Base-by-base conservation (phyloP, 2,329 filamentous ascomycete genomes). In the Keithomyces neogunnii region DNA sequence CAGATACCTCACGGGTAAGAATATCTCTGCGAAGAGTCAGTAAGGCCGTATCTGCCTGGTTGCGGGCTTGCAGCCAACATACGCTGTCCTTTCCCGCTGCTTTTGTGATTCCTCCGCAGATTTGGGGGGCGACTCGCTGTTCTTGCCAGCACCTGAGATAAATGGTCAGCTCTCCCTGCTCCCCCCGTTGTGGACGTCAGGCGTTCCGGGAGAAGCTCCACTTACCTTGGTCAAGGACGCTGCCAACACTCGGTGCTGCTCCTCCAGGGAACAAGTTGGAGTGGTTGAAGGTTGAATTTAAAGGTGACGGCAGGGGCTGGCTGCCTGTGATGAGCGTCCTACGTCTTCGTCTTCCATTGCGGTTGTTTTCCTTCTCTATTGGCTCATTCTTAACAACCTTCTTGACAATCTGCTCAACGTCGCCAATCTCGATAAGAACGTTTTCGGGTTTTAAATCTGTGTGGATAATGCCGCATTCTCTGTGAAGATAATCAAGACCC, bases 401-500 rank as follows among this genome's bases (percentile, higher is more conserved):
- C 71, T 96, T 92, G 53, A 99, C 93, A 56, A 97, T 97, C 69
- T 97, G 89, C 74, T 99, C 93, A 47, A 99, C 93, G 62, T 99
- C 93, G 59, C 93, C 93, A 64, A 99, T 97, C 72, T 99, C 93
- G 66, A 99, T 97, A 58, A 99, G 77, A 33, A 99, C 93, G 65
- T 99, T 99, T 68, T 99, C 93, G 46, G 93, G 93, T 70, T 99
- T 96, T 60, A 97, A 73, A 66, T 96, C 92, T 54, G 93, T 97
- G 70, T 99, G 93, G 64, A 99, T 96, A 72, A 99, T 97, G 65
- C 93, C 93, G 70, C 93, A 99, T 72, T 99, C 92, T 62, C 93
- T 85, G 69, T 99, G 93, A 39, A 99, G 80, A 67, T 97, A 97
- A 69, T 99, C 93, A 56, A 99, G 77, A 40, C 93, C 93, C 31